These are phyloP conservation scores for Nakazawaea anatomiae DNA, from an alignment of 805 yeast genomes.

Conservation along the genomic window DNA sequence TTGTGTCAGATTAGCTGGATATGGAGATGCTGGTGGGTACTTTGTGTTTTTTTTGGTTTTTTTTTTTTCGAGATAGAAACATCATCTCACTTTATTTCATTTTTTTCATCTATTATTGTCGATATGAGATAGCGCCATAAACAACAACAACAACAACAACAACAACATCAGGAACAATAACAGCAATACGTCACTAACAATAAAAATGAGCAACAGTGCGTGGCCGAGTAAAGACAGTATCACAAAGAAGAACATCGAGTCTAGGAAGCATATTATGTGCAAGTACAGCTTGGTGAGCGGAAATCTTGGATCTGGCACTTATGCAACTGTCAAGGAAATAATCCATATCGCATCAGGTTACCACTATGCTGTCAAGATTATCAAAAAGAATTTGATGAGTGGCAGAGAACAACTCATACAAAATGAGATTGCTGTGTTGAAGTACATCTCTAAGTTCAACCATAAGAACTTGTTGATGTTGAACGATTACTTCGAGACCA, in stretches of 20 bases:
- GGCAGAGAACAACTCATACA: slow-evolving; percentile 21
- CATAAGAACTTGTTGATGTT: slow-evolving; percentile 70
- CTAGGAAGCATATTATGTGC: background rate
- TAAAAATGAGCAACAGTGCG: background rate
- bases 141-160: too few species aligned
- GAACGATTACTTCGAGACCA: slow-evolving; percentile 48
- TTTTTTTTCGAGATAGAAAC: too few species aligned
- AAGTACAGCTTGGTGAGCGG: slow-evolving; percentile 35
- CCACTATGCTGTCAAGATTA: slow-evolving; percentile 68
- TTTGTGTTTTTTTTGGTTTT: too few species aligned
- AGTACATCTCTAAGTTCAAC: slow-evolving; percentile 39
- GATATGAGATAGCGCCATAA: too few species aligned
- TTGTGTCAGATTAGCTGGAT: too few species aligned
- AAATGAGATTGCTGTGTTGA: slow-evolving; percentile 64
- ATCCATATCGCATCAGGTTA: slow-evolving; percentile 50
- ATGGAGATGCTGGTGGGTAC: too few species aligned
- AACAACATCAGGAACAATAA: too few species aligned
- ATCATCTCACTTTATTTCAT: too few species aligned
- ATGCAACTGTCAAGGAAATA: slow-evolving; percentile 73
- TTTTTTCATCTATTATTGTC: too few species aligned
- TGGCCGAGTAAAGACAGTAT: slow-evolving; percentile 11
- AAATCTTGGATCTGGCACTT: slow-evolving; percentile 71
- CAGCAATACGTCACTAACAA: background rate
- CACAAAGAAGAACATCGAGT: slow-evolving; percentile 1
- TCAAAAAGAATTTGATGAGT: slow-evolving; percentile 27